These are phyloP conservation scores for Yarrowia phangngaensis DNA, from an alignment of 805 yeast species.

Conservation along the genomic window DNA sequence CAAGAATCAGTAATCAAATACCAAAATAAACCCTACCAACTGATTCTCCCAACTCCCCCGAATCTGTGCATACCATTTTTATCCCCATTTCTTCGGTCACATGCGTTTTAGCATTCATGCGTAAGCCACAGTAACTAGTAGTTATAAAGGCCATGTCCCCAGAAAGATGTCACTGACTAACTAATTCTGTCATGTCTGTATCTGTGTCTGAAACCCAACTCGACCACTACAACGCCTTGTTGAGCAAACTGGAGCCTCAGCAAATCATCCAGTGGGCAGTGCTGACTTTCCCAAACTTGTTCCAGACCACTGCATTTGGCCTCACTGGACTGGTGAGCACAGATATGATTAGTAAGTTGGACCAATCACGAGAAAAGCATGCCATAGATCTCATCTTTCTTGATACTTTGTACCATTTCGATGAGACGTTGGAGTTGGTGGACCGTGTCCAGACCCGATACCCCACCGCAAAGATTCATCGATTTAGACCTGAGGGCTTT, in stretches of 20 bases:
- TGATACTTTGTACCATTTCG: constrained; percentile 90
- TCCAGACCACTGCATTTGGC: constrained; percentile 93
- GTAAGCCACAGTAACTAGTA: no score
- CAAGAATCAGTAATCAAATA: no score
- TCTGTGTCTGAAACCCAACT: constrained; percentile 52
- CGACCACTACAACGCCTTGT: constrained; percentile 59
- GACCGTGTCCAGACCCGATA: constrained; percentile 55
- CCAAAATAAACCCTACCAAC: no score
- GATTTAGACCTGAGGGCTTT: constrained; percentile 62
- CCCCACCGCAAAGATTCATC: constrained; percentile 52
- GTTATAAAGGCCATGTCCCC: no score
- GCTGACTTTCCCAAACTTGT: constrained; percentile 74
- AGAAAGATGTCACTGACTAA: no score
- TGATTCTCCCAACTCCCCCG: no score
- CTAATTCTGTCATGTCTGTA: no score
- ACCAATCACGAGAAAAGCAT: constrained; percentile 32
- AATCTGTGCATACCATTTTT: no score
- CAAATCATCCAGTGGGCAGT: constrained; percentile 80
- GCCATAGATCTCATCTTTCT: constrained; percentile 75
- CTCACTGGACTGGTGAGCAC: constrained; percentile 84
- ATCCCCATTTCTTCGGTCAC: no score
- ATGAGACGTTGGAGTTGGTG: constrained; percentile 82
- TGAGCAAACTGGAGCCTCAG: constrained; percentile 57
- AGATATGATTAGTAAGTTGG: constrained; percentile 67
- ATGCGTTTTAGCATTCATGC: no score